A percentile compares a stretch with the other conserved stretches of the same genome.
Conservation (phyloP, 495 filamentous ascomycete species). For the Lepraria neglecta region DNA sequence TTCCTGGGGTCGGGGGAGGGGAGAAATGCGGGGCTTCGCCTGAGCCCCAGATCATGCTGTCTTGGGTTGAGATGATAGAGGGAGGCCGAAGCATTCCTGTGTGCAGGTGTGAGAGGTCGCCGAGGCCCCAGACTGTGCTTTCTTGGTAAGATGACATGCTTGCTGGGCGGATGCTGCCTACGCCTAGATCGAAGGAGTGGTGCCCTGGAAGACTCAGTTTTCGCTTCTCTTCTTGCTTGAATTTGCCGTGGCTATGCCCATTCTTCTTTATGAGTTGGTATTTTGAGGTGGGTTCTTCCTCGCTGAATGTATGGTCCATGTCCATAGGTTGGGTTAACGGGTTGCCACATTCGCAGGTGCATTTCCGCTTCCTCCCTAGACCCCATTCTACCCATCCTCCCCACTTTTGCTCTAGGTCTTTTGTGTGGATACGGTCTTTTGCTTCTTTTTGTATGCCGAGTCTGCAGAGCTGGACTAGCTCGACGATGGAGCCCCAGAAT, state of each 20-base stretch:
- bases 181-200: not conserved
- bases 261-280: not conserved
- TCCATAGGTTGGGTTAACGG: not conserved
- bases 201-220: not conserved
- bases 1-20: not conserved
- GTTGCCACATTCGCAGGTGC: constrained; percentile 19
- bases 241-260: not conserved
- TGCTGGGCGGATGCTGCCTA: not conserved
- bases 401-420: constrained; percentile 23
- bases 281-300: constrained; percentile 5
- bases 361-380: constrained; percentile 13
- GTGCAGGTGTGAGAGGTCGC: constrained; percentile 8
- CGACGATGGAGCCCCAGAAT: constrained; percentile 25
- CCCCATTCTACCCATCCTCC: constrained; percentile 25
- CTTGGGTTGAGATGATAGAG: constrained; percentile 1
- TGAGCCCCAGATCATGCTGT: not conserved
- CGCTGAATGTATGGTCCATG: not conserved
- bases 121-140: constrained; percentile 16
- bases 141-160: constrained; percentile 8
- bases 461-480: constrained; percentile 21
- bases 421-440: constrained; percentile 18
- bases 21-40: constrained; percentile 1
- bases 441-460: constrained; percentile 24
- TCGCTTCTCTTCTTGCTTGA: not conserved
- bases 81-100: not conserved